phyloP scores from a whole-genome alignment of 1,139 yeast species.

The Suhomyces yuchorum region DNA sequence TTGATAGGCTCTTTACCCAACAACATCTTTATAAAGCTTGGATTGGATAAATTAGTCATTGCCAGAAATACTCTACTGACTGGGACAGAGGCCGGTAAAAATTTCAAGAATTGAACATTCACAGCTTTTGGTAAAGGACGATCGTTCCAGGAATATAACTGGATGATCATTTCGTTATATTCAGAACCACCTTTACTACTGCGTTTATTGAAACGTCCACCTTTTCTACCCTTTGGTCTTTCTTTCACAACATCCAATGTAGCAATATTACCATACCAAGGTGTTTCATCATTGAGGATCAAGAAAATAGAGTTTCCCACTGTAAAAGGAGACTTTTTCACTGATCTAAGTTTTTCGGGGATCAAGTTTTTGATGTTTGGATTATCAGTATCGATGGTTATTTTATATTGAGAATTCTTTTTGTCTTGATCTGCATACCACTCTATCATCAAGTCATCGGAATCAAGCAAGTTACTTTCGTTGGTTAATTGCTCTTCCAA shows the following conservation, averaged over 20 bases:
- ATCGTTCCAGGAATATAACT: constrained; percentile 59
- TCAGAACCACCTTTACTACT: constrained; percentile 5
- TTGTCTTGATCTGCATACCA: constrained; percentile 55
- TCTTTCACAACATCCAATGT: constrained; percentile 42
- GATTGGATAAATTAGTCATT: constrained; percentile 60
- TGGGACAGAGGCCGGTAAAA: constrained; percentile 66
- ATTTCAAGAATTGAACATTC: constrained; percentile 42
- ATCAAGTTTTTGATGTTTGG: constrained; percentile 45
- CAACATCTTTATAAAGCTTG: constrained; percentile 57
- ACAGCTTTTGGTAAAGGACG: constrained; percentile 48
- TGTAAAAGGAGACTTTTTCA: constrained; percentile 51
- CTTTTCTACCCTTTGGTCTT: constrained; percentile 25
- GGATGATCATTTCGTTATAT: constrained; percentile 48
- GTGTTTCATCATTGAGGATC: constrained; percentile 38
- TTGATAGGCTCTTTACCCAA: constrained; percentile 62
- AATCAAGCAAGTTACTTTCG: constrained; percentile 35
- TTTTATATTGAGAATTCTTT: constrained; percentile 41
- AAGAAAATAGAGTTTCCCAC: constrained; percentile 51
- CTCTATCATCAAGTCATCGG: constrained; percentile 45
- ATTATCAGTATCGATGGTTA: constrained; percentile 40
- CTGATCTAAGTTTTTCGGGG: constrained; percentile 41
- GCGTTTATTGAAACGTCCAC: constrained; percentile 17
- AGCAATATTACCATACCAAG: constrained; percentile 49
- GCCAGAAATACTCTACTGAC: constrained; percentile 64
- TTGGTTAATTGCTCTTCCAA: constrained; percentile 60